Evolutionary conservation across 352 stramenopile species (phyloP).

Genomic region (Phytophthora fragariae): DNA sequence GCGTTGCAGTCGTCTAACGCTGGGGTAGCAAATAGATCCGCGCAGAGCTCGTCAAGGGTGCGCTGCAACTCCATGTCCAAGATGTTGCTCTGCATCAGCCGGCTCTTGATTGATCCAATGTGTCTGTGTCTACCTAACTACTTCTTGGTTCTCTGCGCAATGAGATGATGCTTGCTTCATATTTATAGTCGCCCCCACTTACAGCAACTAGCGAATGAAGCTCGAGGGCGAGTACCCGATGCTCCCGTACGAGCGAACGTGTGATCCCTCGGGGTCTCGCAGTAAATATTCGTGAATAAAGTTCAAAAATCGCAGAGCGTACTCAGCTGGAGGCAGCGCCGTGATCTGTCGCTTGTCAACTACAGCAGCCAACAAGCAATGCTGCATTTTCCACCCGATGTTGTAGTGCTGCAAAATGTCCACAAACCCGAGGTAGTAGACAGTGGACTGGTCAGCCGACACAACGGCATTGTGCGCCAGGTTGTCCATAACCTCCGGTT

Average conservation of each 20-base stretch:
- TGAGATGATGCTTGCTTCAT: slow-evolving; percentile 18
- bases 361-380: slow-evolving; percentile 74
- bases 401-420: slow-evolving; percentile 90
- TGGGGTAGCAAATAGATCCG: slow-evolving; percentile 35
- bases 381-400: slow-evolving; percentile 86
- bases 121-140: slow-evolving; percentile 19
- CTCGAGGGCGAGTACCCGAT: slow-evolving; percentile 53
- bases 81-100: slow-evolving; percentile 26
- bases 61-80: slow-evolving; percentile 42
- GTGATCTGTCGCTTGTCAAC: slow-evolving; percentile 84
- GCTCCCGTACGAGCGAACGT: slow-evolving; percentile 77
- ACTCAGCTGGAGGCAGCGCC: slow-evolving; percentile 82
- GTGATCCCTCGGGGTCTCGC: slow-evolving; percentile 60
- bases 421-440: slow-evolving; percentile 89
- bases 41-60: slow-evolving; percentile 46
- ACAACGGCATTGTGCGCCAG: slow-evolving; percentile 83
- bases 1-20: slow-evolving; percentile 29
- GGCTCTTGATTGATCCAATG: slow-evolving; percentile 16
- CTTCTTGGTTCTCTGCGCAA: slow-evolving; percentile 6
- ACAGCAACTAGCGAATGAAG: slow-evolving; percentile 18
- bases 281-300: slow-evolving; percentile 89
- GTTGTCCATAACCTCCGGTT: slow-evolving; percentile 55
- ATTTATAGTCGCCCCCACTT: slow-evolving; percentile 27
- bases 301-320: slow-evolving; percentile 85
- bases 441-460: slow-evolving; percentile 68